Base-by-base conservation (phyloP, 73 alveolate genomes). In the Paramecium sexaurelia region DNA sequence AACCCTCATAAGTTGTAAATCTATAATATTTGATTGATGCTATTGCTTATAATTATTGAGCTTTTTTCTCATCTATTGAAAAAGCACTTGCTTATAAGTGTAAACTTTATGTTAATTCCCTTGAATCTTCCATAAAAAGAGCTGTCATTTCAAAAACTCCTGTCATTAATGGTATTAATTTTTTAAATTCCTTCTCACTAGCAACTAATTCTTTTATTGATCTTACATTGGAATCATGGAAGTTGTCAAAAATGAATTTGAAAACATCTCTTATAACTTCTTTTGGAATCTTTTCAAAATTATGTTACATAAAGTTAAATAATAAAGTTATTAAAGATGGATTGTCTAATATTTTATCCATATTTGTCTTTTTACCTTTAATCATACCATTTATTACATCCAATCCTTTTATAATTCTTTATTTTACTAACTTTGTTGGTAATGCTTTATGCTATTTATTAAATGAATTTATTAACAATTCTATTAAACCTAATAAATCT, bases 231-330 rank as follows among this genome's bases (percentile, higher is more conserved):
- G 10, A 13, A 36, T 33, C 87, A 73, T 73, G 61, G 9, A 29
- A 61, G n/a, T 61, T 26, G 5, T 61, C 83, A 61, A 61, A 61
- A 2, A 61, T 61, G 5, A 61, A 61, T 61, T 73, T 36, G 22
- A 78, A 78, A 11, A 43, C 90, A 24, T 78, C 90, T 78, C 71
- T 78, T 5, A 78, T 37, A 1, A 40, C 27, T 29, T 78, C 90
- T 19, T 78, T 78, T 24, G 90, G 90, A 22, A 78, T 41, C 29
- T 78, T 78, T 22, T 78, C 90, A 78, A 78, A 78, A 43, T 78
- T 39, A 45, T 78, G 90, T 9, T 32, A 78, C 90, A 78, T 78
- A 17, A 40, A 78, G 41, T 78, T 78, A 41, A 78, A 78, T 13
- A 78, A 10, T 43, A 40, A 78, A 40, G 90, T 78, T 2, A 78